These are phyloP conservation scores for Posidonia australis DNA, from an alignment of 106 monocot genomes.

Conservation along the genomic window DNA sequence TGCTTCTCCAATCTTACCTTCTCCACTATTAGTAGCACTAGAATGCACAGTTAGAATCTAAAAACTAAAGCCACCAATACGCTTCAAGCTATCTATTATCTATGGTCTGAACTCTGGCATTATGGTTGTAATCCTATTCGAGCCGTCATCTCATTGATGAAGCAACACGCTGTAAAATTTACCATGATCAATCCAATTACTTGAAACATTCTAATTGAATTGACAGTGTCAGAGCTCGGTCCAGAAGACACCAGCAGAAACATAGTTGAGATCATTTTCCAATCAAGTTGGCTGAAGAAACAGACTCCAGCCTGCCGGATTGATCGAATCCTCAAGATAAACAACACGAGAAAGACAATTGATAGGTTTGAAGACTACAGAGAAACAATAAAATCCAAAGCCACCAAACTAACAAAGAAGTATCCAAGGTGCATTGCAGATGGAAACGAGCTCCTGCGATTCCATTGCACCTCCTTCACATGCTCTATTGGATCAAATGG, in stretches of 20 bases:
- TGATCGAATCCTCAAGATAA: conserved; percentile 69
- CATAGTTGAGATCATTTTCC: conserved; percentile 89
- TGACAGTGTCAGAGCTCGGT: conserved; percentile 66
- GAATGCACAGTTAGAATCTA: no score
- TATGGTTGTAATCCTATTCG: no score
- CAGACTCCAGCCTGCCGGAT: conserved; percentile 43
- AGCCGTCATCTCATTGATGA: no score
- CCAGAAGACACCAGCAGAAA: conserved; percentile 70
- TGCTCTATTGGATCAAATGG: conserved; percentile 55
- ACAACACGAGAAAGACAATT: conserved; percentile 53
- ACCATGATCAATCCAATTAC: no score
- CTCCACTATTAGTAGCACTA: no score
- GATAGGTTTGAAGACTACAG: conserved; percentile 58
- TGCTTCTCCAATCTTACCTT: no score
- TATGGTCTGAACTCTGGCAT: no score
- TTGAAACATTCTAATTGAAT: no score
- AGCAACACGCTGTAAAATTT: no score
- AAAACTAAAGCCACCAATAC: no score
- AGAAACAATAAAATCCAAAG: conserved; percentile 45
- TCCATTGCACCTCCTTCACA: conserved; percentile 41
- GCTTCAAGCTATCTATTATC: no score
- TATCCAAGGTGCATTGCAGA: conserved; percentile 77
- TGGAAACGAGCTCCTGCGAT: conserved; percentile 83
- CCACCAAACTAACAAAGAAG: conserved; percentile 43
- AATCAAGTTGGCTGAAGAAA: conserved; percentile 81